These are phyloP conservation scores for Arthrobotrys entomopaga DNA, from an alignment of 2,329 filamentous ascomycete species.

Conservation along the genomic window DNA sequence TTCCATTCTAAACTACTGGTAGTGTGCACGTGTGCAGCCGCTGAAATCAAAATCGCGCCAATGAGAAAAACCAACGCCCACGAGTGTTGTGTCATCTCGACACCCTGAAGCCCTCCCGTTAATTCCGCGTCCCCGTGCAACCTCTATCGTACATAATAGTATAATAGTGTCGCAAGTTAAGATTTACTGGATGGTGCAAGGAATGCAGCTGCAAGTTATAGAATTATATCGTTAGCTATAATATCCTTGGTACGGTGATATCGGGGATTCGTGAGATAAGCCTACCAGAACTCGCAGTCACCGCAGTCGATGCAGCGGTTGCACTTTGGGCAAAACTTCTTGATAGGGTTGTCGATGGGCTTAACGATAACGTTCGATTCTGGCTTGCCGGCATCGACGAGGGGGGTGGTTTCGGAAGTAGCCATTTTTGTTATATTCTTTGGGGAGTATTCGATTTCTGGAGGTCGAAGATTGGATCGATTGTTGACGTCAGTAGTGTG, in stretches of 20 bases:
- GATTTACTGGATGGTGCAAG: slow-evolving; percentile 45
- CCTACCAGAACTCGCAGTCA: slow-evolving; percentile 54
- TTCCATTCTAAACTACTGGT: no score
- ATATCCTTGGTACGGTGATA: no score
- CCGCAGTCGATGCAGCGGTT: slow-evolving; percentile 53
- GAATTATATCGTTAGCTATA: background rate
- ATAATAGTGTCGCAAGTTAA: no score
- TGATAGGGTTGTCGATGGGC: slow-evolving; percentile 37
- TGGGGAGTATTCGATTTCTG: background rate
- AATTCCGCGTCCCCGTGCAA: no score
- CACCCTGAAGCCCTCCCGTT: no score
- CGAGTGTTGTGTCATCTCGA: no score
- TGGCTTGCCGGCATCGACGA: slow-evolving; percentile 43
- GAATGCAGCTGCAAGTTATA: slow-evolving; percentile 28
- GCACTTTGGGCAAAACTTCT: slow-evolving; percentile 53
- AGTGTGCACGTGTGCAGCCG: no score
- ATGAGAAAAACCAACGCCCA: no score
- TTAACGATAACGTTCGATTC: slow-evolving; percentile 35
- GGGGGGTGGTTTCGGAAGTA: slow-evolving; percentile 49
- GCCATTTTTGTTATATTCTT: slow-evolving; percentile 24
- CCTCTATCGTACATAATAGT: no score
- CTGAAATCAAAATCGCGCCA: no score
- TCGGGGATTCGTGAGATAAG: background rate
- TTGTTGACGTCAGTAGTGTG: no score
- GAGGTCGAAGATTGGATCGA: no score